Conservation (phyloP, 2,329 filamentous ascomycete genomes). For the Cordyceps javanica region DNA sequence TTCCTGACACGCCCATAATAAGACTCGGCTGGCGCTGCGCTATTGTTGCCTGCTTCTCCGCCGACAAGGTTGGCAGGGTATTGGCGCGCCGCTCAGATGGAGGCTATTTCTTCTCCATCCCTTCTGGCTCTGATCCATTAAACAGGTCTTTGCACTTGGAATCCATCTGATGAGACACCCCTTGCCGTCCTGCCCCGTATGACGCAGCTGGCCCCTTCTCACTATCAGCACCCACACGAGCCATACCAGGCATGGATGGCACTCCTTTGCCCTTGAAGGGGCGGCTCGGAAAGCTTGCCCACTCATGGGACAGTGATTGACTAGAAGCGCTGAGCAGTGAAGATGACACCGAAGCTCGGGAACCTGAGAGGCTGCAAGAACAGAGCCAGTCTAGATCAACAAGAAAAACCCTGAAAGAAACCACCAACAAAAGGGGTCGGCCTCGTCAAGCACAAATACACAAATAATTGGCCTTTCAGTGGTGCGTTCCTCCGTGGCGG, state of each 20-base stretch:
- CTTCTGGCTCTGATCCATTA: conserved; percentile 5
- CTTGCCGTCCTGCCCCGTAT: conserved; percentile 23
- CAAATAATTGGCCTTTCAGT: no score
- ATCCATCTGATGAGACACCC: conserved; percentile 31
- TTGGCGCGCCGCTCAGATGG: conserved; percentile 8
- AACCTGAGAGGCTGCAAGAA: background rate
- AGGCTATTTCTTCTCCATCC: conserved; percentile 12
- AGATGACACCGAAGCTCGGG: background rate
- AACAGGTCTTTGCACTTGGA: conserved; percentile 17
- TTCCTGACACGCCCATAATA: conserved; percentile 8
- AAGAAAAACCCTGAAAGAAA: background rate
- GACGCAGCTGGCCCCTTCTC: conserved; percentile 19
- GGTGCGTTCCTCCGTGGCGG: no score
- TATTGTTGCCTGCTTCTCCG: conserved; percentile 6
- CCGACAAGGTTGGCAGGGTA: background rate
- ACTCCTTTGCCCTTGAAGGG: conserved; percentile 5
- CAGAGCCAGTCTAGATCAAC: background rate
- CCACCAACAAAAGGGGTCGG: background rate
- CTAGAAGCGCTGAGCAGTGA: background rate
- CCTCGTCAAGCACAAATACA: background rate
- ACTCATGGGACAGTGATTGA: conserved; percentile 14
- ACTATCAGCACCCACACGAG: conserved; percentile 21
- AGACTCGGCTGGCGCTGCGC: conserved; percentile 10
- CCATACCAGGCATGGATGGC: conserved; percentile 17
- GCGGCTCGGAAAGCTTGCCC: conserved; percentile 4